Evolutionary conservation across 768 basidiomycete genomes (phyloP).

Genomic region (Tricholoma bakamatsutake): DNA sequence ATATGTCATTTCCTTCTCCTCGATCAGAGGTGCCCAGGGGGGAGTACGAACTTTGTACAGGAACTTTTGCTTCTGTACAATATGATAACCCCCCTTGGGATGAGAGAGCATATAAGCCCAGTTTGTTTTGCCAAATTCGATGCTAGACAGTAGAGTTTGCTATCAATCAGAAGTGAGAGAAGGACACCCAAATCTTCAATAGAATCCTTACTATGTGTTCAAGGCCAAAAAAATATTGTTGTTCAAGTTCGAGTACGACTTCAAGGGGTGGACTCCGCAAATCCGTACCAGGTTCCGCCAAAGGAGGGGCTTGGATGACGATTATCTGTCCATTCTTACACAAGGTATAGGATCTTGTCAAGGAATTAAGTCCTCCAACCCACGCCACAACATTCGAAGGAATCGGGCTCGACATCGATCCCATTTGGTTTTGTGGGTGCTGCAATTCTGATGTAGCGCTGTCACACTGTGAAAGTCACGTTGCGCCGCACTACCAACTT

Average conservation of each 20-base stretch:
- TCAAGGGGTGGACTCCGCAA: neutral
- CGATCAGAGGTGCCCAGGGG: conserved; percentile 30
- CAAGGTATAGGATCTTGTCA: conserved; percentile 5
- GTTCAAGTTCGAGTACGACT: neutral
- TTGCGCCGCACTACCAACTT: neutral
- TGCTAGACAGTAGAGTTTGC: conserved; percentile 23
- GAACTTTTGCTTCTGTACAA: conserved; percentile 22
- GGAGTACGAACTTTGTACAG: conserved; percentile 23
- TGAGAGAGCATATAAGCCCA: conserved; percentile 29
- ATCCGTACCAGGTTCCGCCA: neutral
- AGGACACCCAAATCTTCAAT: neutral
- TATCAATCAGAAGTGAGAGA: conserved; percentile 6
- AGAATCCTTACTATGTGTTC: conserved; percentile 16
- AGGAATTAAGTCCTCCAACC: conserved; percentile 8
- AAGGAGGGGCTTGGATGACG: conserved; percentile 11
- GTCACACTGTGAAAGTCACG: neutral
- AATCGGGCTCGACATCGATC: conserved; percentile 3
- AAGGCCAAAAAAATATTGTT: conserved; percentile 7
- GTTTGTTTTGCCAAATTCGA: conserved; percentile 29
- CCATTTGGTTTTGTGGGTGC: conserved; percentile 1
- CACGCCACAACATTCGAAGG: conserved; percentile 13
- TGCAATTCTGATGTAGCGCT: no score
- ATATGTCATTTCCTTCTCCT: conserved; percentile 30
- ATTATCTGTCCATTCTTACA: conserved; percentile 9
- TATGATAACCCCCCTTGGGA: conserved; percentile 22